phyloP scores from a whole-genome alignment of 768 basidiomycete genomes.

The Auricularia sp. region DNA sequence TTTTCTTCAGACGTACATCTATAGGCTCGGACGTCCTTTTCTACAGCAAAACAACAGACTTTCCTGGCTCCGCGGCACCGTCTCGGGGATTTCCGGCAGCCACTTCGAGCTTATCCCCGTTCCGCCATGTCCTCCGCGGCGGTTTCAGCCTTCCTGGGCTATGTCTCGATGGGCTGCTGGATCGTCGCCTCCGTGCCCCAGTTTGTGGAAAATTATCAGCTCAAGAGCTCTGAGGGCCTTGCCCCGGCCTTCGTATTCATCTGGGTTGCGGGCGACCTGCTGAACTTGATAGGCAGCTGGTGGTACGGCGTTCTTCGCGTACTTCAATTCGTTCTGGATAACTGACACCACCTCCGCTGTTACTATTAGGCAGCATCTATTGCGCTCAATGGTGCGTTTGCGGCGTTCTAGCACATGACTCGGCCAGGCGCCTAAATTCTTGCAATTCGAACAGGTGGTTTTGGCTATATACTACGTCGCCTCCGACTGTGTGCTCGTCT shows the following conservation, averaged over 20 bases:
- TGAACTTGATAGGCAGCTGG: neutral
- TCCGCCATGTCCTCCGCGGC: neutral
- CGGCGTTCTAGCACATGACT: neutral
- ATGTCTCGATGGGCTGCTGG: neutral
- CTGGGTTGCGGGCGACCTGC: slow-evolving; percentile 13
- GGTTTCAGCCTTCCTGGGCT: neutral
- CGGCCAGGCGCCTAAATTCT: neutral
- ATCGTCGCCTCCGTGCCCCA: neutral
- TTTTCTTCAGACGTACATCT: too few species aligned
- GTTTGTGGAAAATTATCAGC: neutral
- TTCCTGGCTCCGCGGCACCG: too few species aligned
- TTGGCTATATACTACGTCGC: neutral
- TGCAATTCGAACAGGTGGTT: neutral
- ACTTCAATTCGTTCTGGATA: too few species aligned
- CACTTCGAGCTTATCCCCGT: neutral
- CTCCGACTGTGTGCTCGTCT: neutral
- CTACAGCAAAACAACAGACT: too few species aligned
- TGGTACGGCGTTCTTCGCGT: neutral
- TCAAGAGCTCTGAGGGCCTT: slow-evolving; percentile 28
- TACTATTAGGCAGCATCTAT: neutral
- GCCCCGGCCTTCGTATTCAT: slow-evolving; percentile 45
- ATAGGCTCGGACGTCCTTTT: too few species aligned
- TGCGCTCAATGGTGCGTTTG: neutral
- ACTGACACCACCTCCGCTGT: neutral
- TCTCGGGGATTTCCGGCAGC: too few species aligned